These are phyloP conservation scores for Pelagomonas calceolata DNA, from an alignment of 108 stramenopile species.

Conservation along the genomic window DNA sequence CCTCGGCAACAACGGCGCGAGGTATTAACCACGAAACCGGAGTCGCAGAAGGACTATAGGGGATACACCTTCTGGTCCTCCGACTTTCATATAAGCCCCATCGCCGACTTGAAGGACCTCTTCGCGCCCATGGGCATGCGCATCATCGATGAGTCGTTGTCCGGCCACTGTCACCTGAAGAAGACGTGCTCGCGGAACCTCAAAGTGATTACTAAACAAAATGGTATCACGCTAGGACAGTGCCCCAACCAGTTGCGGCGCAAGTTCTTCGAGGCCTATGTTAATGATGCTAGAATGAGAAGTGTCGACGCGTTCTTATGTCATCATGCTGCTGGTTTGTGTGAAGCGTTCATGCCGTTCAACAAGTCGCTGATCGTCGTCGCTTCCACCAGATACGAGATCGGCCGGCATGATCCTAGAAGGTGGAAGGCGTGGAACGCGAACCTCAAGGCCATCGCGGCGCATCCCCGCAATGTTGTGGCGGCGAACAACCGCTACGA, in stretches of 20 bases:
- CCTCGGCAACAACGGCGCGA: too few species aligned
- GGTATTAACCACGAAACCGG: too few species aligned
- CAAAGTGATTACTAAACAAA: conserved; percentile 14
- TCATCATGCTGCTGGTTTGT: conserved; percentile 12
- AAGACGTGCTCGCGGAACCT: conserved; percentile 15
- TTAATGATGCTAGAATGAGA: background rate
- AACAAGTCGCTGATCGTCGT: conserved; percentile 12
- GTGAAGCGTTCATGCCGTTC: conserved; percentile 27
- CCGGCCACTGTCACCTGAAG: conserved; percentile 16
- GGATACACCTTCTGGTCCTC: conserved; percentile 18
- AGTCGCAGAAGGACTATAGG: background rate
- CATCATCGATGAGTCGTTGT: conserved; percentile 20
- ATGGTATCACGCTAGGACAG: conserved; percentile 10
- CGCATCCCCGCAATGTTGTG: conserved; percentile 11
- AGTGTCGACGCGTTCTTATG: conserved; percentile 22
- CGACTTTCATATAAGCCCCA: conserved; percentile 28
- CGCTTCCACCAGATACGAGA: conserved; percentile 17
- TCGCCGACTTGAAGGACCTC: conserved; percentile 21
- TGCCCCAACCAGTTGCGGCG: conserved; percentile 18
- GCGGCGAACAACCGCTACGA: conserved; percentile 26
- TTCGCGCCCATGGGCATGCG: conserved; percentile 2
- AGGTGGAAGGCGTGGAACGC: conserved; percentile 18
- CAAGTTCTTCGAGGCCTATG: conserved; percentile 15
- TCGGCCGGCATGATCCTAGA: conserved; percentile 4
- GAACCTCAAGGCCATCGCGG: conserved; percentile 13